These are phyloP conservation scores for Crinitomyces ghanaensis DNA, from an alignment of 805 yeast genomes.

Conservation along the genomic window DNA sequence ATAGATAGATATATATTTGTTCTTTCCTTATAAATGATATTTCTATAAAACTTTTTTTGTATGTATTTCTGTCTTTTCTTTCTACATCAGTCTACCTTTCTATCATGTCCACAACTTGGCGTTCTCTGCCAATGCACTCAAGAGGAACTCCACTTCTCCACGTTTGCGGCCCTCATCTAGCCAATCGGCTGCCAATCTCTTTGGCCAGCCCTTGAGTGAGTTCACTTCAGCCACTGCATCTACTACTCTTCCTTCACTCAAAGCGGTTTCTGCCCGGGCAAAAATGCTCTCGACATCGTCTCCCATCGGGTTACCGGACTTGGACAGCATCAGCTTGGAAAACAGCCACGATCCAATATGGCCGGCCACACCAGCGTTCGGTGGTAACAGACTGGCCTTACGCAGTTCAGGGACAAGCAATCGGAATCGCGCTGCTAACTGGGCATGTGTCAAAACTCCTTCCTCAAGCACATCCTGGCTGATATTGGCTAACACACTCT, in stretches of 20 bases:
- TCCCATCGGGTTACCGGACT: slow-evolving; percentile 69
- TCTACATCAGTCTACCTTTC: too few species aligned
- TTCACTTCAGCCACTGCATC: slow-evolving; percentile 90
- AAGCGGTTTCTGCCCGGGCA: slow-evolving; percentile 69
- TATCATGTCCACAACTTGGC: slow-evolving; percentile 17
- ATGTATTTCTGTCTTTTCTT: neutral
- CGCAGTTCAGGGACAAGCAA: slow-evolving; percentile 75
- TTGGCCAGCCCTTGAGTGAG: slow-evolving; percentile 83
- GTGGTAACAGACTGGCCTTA: slow-evolving; percentile 80
- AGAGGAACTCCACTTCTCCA: slow-evolving; percentile 73
- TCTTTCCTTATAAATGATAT: too few species aligned
- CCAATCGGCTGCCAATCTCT: slow-evolving; percentile 88
- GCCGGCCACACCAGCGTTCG: slow-evolving; percentile 91
- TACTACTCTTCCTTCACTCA: slow-evolving; percentile 66
- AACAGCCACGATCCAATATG: slow-evolving; percentile 73
- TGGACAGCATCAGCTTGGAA: slow-evolving; percentile 63
- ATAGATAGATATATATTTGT: too few species aligned
- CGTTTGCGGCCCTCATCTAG: slow-evolving; percentile 79
- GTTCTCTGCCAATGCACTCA: slow-evolving; percentile 34
- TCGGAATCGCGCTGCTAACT: slow-evolving; percentile 70
- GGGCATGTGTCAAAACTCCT: slow-evolving; percentile 68
- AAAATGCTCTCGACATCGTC: slow-evolving; percentile 81
- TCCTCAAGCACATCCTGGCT: slow-evolving; percentile 34
- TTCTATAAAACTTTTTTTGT: too few species aligned
- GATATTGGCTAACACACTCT: slow-evolving; percentile 36